Evolutionary conservation across 768 basidiomycete species (phyloP), one percentile per base, ranked within the genome.

Genomic region (Leccinum disarticulatum): DNA sequence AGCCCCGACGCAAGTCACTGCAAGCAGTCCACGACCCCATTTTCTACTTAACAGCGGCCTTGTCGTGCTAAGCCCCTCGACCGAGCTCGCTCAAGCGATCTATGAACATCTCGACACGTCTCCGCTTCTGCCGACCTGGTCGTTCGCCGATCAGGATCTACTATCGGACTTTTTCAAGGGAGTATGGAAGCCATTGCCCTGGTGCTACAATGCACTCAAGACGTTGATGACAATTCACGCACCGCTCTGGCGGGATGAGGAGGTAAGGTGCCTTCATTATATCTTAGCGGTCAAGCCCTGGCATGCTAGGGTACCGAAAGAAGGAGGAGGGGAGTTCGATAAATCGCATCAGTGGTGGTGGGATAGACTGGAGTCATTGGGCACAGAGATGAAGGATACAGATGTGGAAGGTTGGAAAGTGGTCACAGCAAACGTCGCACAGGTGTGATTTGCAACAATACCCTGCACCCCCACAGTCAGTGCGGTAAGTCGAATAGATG

Each of bases 91-190:
- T 57, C 69, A 80, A 14, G 72, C 72, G 7, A 80, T 98, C 70
- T 61, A 76, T 74, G 53, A 71, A 71, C 55, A 76, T 83, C 57
- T 75, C 31, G 25, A 64, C 55, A 82, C 77, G 4, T 83, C 82
- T 6, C 81, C 83, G 4, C 76, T 80, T 9, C 77, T 90, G 7
- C 60, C 79, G 5, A 76, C 76, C 0, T 87, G 82, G 77, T 74
- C 72, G n/a, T 97, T 98, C 72, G 87, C 93, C 1, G 96, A 99
- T 74, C 96, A 99, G 72, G 96, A 99, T 66, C 81, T 97, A 31
- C 83, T 98, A 30, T 83, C 95, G 1, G 83, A 81, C 33, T 84
- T 86, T 68, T 98, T 96, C 78, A 74, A 80, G 57, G 89, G 87
- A 17, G 85, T 74, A 70, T 95, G 92, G 91, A 81, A 78, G 56